Percentiles rank a stretch among this genome's conserved stretches.
These are phyloP conservation scores for Pleurostoma richardsiae DNA, from an alignment of 2,329 filamentous ascomycete species.

Conservation along the genomic window DNA sequence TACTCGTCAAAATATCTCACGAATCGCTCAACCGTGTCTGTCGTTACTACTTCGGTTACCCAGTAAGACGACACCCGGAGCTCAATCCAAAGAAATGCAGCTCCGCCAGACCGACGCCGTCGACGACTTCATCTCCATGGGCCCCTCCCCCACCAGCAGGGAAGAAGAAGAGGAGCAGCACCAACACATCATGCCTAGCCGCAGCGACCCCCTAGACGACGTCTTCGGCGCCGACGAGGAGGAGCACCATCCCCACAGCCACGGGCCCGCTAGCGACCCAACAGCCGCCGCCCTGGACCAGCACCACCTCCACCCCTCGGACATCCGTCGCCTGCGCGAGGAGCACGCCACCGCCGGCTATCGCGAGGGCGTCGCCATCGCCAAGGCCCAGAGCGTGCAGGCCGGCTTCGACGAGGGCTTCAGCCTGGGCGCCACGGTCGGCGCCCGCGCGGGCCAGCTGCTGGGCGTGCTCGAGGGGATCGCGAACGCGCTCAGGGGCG, in stretches of 20 bases:
- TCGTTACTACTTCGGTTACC: too few relatives aligned
- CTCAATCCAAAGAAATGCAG: too few relatives aligned
- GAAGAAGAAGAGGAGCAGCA: too few relatives aligned
- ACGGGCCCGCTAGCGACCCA: neutral
- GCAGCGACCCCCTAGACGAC: slow-evolving; percentile 7
- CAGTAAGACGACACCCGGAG: too few relatives aligned
- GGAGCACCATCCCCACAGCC: neutral
- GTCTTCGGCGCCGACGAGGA: slow-evolving; percentile 2
- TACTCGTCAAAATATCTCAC: too few relatives aligned
- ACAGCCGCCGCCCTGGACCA: neutral
- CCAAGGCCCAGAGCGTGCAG: slow-evolving; percentile 75
- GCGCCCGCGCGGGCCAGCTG: slow-evolving; percentile 66
- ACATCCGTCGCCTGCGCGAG: slow-evolving; percentile 68
- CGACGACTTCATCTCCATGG: too few relatives aligned
- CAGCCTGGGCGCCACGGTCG: slow-evolving; percentile 75
- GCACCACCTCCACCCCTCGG: slow-evolving; percentile 40
- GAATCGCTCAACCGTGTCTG: too few relatives aligned
- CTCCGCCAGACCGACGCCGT: too few relatives aligned
- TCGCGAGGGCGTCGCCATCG: slow-evolving; percentile 74
- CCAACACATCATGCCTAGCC: neutral
- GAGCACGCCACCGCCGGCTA: slow-evolving; percentile 84
- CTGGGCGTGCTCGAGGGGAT: slow-evolving; percentile 76
- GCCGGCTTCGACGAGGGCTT: slow-evolving; percentile 90
- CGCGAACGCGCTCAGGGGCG: slow-evolving; percentile 35
- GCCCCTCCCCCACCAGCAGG: too few relatives aligned